Evolutionary conservation across 768 basidiomycete genomes (phyloP).

Genomic region (Amylocystis lapponica): DNA sequence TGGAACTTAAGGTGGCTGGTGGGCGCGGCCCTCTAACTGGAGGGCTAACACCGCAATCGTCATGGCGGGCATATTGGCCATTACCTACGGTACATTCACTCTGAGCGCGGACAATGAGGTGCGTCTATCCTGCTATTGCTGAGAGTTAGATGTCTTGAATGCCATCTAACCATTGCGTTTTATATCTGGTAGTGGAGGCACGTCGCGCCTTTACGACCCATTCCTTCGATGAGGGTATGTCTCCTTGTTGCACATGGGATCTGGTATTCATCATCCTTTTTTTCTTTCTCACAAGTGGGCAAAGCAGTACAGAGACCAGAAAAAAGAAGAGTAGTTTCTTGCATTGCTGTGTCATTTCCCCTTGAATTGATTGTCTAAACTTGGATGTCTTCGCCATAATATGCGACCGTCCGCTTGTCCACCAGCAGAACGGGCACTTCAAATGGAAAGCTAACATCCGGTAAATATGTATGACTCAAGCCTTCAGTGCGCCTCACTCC

Average conservation of each 20-base stretch:
- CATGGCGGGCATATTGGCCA: constrained; percentile 58
- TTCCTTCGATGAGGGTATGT: constrained; percentile 77
- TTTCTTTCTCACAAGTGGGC: constrained; percentile 37
- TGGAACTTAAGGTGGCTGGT: constrained; percentile 88
- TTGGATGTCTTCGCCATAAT: too few relatives aligned
- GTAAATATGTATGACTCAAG: too few relatives aligned
- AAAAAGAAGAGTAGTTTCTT: constrained; percentile 2
- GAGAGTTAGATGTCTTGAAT: not conserved
- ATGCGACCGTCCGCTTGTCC: too few relatives aligned
- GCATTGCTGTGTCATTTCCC: not conserved
- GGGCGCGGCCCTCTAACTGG: constrained; percentile 90
- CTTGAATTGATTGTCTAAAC: too few relatives aligned
- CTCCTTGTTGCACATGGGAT: not conserved
- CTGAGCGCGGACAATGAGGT: constrained; percentile 81
- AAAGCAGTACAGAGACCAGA: constrained; percentile 38
- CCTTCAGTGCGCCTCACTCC: too few relatives aligned
- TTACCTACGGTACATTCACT: constrained; percentile 64
- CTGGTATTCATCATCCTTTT: not conserved
- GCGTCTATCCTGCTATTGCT: constrained; percentile 19
- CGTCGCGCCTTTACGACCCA: constrained; percentile 56
- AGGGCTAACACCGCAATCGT: constrained; percentile 75
- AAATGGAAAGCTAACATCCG: too few relatives aligned
- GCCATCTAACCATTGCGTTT: not conserved
- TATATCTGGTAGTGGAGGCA: constrained; percentile 50
- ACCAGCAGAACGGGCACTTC: too few relatives aligned